Evolutionary conservation across 768 basidiomycete species (phyloP), one percentile per base, ranked within the genome.

Genomic region (Pleurotus sapidus): DNA sequence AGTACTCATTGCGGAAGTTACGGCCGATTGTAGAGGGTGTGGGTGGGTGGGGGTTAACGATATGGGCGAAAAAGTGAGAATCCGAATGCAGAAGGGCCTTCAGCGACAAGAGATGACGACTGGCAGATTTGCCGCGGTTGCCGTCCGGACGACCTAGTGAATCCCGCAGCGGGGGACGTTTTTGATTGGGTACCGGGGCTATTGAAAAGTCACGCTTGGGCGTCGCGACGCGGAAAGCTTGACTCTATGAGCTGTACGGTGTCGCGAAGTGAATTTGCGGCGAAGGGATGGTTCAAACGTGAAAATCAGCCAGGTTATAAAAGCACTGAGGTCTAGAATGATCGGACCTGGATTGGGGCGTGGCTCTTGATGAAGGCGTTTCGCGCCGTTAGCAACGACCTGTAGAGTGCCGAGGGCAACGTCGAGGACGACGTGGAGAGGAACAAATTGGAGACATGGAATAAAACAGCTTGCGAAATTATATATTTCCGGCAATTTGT

Each of bases 1-100:
- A 63, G 84, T 80, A 59, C 76, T 79, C 80, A 82, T 82, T 46
- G 57, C 59, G 48, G 48, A 59, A 58, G 49, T 60, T 53, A 64
- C 56, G 59, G 56, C 47, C 57, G 55, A 57, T 6, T 50, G 54
- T 59, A 37, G 57, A 59, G 50, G 54, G 43, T 55, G 55, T 23
- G 46, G n/a, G n/a, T 43, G 46, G 48, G 45, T 38, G 54, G 38
- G 34, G 37, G 42, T 39, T 25, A 53, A 38, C 57, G 15, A 49
- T 20, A 5, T 25, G 48, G 47, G 27, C n/a, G 20, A 30, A 39
- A 14, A 11, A 42, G 42, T n/a, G 14, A 40, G 30, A 34, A 37
- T 53, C 63, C 49, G 25, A 59, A 58, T 57, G 68, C 72, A 60
- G 72, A 55, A 58, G 67, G 61, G 60, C 61, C 65, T 66, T 69